Base-by-base conservation (phyloP, 345 rosid genomes). In the Populus deltoides region DNA sequence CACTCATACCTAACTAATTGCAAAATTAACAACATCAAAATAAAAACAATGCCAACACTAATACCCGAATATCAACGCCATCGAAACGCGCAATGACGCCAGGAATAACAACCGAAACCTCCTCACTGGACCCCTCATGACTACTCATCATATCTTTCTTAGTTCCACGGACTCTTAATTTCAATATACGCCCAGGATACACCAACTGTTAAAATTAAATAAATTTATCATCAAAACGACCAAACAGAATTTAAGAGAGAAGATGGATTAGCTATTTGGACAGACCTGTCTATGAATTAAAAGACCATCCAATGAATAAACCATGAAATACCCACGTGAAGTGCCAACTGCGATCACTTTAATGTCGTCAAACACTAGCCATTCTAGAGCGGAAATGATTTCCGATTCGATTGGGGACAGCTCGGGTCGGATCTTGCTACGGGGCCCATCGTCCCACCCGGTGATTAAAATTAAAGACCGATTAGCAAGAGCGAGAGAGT, bases 61-160 rank as follows among this genome's bases (percentile, higher is more conserved):
- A 59, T 78, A 91, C 99, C 94, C 85, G 92, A 82, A 95, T 80
- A 74, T 90, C 88, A 43, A 88, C 80, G 73, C 92, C 97, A 83
- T 96, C 97, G 69, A 93, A 93, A 76, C 94, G 99, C 12, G 97
- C 97, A 72, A 96, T 85, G 5, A 89, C 89, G 45, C 97, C 97
- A 7, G 97, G 90, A 79, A 93, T 81, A 77, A 91, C 89, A 72
- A 89, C 84, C 68, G 90, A 91, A 76, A 93, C 84, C 81, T 96
- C 98, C 81, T 90, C 97, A 22, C 88, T 84, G 38, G 88, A 85
- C 41, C 88, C 78, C 75, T 88, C 93, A 80, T 87, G 91, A 27
- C 39, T 73, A 45, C 6, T 74, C 27, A 80, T 83, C 82, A 91
- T 79, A 86, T 89, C 92, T 73, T 80, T 91, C 82, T 89, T 90